Evolutionary conservation across 2,329 filamentous ascomycete species (phyloP).

Genomic region (Ascosphaera apis): DNA sequence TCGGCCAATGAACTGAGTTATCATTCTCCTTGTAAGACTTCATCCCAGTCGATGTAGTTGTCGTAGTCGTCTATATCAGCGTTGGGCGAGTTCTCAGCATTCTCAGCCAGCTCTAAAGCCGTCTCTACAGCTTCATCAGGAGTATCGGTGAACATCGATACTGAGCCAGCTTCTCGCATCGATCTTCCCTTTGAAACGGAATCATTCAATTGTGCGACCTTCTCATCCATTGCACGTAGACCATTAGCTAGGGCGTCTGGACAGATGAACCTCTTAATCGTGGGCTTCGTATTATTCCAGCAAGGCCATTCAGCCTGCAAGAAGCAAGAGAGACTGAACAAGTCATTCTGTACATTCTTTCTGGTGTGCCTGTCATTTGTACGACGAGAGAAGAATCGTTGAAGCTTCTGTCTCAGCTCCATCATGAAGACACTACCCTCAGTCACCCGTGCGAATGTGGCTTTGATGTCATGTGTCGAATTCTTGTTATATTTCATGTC

Average conservation of each 20-base stretch:
- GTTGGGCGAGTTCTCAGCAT: too few relatives aligned
- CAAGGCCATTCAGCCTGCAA: background rate
- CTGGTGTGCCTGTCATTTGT: background rate
- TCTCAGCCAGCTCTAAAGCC: too few relatives aligned
- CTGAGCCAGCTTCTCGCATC: background rate
- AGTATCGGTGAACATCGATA: too few relatives aligned
- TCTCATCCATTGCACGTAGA: background rate
- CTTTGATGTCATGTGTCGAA: constrained; percentile 1
- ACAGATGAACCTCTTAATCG: background rate
- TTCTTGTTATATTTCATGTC: background rate
- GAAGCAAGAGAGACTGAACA: background rate
- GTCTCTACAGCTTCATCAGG: too few relatives aligned
- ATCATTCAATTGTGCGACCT: background rate
- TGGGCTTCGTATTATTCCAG: background rate
- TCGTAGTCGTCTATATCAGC: too few relatives aligned
- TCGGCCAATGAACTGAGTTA: too few relatives aligned
- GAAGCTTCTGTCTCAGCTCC: background rate
- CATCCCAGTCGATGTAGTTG: too few relatives aligned
- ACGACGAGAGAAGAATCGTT: background rate
- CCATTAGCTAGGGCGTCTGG: background rate
- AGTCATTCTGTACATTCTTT: background rate
- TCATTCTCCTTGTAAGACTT: too few relatives aligned
- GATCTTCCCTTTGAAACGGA: background rate
- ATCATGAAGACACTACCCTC: background rate
- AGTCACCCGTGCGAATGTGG: background rate